Percentiles rank a stretch among this genome's conserved stretches.
Evolutionary conservation across 768 basidiomycete genomes (phyloP).

Genomic region (Dioszegia aurantiaca): DNA sequence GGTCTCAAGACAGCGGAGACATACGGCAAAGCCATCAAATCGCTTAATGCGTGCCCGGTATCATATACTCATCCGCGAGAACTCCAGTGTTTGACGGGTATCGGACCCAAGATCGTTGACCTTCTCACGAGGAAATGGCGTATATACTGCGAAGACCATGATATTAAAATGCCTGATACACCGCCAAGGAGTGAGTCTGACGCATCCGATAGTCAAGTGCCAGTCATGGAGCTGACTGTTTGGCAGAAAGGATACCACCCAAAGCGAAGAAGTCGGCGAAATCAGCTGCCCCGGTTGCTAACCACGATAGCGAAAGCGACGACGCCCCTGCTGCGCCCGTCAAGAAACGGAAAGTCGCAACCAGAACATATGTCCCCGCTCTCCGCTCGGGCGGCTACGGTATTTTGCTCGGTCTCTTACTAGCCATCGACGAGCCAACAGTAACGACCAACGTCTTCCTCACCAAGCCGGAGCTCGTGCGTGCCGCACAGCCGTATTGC

Average conservation of each 20-base stretch:
- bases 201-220: background rate
- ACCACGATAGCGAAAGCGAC: constrained; percentile 4
- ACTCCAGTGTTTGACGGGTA: constrained; percentile 34
- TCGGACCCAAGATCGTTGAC: constrained; percentile 43
- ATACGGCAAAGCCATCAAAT: constrained; percentile 42
- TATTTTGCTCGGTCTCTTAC: constrained; percentile 43
- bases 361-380: constrained; percentile 40
- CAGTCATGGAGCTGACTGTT: background rate
- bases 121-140: constrained; percentile 41
- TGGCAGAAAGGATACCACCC: background rate
- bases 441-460: constrained; percentile 38
- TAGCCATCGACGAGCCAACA: constrained; percentile 41
- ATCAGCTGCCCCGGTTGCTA: background rate
- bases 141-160: constrained; percentile 37
- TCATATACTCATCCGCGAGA: constrained; percentile 40
- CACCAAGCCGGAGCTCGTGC: constrained; percentile 41
- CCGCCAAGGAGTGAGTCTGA: constrained; percentile 28
- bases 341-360: constrained; percentile 24
- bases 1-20: constrained; percentile 38
- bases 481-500: constrained; percentile 34
- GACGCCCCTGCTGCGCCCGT: background rate
- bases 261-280: background rate
- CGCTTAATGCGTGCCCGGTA: constrained; percentile 42
- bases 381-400: constrained; percentile 44
- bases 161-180: constrained; percentile 29